These are phyloP conservation scores for Ammopiptanthus mongolicus DNA, from an alignment of 306 rosid species.

Conservation along the genomic window DNA sequence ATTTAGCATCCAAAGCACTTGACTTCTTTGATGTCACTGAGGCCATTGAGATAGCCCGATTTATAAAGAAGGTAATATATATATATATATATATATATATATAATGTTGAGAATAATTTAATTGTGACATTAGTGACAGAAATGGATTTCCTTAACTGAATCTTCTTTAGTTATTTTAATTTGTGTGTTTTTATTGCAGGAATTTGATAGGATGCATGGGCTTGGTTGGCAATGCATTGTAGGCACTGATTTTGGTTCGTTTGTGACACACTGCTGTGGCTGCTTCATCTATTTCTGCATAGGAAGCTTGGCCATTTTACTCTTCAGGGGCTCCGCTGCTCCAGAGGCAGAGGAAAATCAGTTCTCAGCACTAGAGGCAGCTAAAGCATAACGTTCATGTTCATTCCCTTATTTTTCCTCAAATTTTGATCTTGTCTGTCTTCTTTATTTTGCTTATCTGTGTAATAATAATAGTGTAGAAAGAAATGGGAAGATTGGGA, in stretches of 20 bases:
- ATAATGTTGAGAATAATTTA: neutral
- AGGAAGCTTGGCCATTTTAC: constrained; percentile 73
- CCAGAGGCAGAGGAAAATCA: constrained; percentile 44
- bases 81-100: too few relatives aligned
- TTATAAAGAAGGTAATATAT: constrained; percentile 57
- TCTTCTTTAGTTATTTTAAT: neutral
- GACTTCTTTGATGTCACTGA: constrained; percentile 82
- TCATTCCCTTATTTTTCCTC: neutral
- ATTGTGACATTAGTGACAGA: neutral
- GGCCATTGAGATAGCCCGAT: constrained; percentile 76
- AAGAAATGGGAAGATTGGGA: neutral
- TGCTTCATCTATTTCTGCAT: constrained; percentile 72
- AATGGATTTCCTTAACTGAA: neutral
- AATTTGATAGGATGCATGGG: constrained; percentile 66
- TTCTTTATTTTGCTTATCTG: neutral
- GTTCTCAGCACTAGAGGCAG: constrained; percentile 36
- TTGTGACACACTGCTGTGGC: constrained; percentile 78
- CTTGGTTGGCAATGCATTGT: constrained; percentile 91
- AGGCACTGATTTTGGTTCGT: constrained; percentile 90
- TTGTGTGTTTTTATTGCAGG: constrained; percentile 38
- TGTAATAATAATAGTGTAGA: neutral
- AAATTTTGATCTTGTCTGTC: neutral
- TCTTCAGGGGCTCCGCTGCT: constrained; percentile 64
- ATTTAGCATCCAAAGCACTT: constrained; percentile 77
- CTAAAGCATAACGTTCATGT: constrained; percentile 20